Evolutionary conservation across 1,139 yeast species (phyloP).

Genomic region (Suhomyces yuchorum): DNA sequence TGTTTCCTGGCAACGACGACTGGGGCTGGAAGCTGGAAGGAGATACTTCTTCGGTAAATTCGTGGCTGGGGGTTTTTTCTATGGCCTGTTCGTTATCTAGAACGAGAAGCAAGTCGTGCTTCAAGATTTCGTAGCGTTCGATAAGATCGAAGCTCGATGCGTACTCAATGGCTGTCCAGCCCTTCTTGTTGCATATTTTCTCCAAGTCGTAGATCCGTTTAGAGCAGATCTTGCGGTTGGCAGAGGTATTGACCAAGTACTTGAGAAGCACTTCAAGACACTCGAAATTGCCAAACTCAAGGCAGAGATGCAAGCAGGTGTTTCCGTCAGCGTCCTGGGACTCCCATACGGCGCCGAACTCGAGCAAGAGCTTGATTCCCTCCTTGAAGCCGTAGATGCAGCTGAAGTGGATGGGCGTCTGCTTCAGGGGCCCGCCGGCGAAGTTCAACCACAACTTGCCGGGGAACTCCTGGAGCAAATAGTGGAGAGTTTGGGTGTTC

Average conservation of each 20-base stretch:
- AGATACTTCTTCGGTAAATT: background rate
- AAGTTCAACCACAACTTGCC: constrained; percentile 59
- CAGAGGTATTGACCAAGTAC: constrained; percentile 23
- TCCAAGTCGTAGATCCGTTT: constrained; percentile 22
- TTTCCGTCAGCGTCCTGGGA: constrained; percentile 65
- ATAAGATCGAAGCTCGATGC: constrained; percentile 53
- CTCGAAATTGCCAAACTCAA: constrained; percentile 70
- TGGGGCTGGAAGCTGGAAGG: constrained; percentile 2
- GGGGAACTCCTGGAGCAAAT: constrained; percentile 79
- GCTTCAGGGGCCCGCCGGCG: constrained; percentile 51
- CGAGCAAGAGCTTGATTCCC: constrained; percentile 69
- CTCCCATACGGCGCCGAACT: constrained; percentile 77
- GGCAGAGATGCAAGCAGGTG: constrained; percentile 78
- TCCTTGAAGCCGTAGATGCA: constrained; percentile 67
- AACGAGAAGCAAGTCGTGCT: constrained; percentile 14
- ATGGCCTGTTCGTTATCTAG: background rate
- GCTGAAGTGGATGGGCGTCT: constrained; percentile 77
- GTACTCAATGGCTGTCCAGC: constrained; percentile 71
- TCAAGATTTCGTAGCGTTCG: constrained; percentile 18
- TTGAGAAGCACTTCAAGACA: constrained; percentile 63
- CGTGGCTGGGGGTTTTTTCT: background rate
- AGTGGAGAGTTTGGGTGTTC: constrained; percentile 79
- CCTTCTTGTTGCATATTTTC: constrained; percentile 55
- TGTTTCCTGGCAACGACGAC: constrained; percentile 25
- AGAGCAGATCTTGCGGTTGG: constrained; percentile 42